Evolutionary conservation across 371 early-diverging fungal genomes (phyloP).

Genomic region (Zychaea mexicana): DNA sequence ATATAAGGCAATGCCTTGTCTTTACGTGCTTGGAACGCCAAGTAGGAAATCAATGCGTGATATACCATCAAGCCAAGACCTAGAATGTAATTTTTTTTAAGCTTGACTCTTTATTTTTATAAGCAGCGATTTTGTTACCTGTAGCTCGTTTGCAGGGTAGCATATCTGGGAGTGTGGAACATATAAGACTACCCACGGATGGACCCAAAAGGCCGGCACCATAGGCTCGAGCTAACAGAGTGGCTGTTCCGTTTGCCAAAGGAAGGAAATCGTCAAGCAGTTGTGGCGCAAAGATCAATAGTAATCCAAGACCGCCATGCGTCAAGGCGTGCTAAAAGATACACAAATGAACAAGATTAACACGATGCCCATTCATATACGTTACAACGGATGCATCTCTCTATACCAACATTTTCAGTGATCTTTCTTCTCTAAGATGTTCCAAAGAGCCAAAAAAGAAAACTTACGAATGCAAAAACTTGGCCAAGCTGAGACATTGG

Average conservation of each 20-base stretch:
- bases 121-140: conserved; percentile 21
- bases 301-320: conserved; percentile 24
- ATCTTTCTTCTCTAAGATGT: too few species aligned
- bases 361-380: neutral
- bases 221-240: conserved; percentile 28
- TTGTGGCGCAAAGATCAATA: conserved; percentile 28
- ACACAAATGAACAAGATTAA: too few species aligned
- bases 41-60: conserved; percentile 30
- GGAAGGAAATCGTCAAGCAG: conserved; percentile 10
- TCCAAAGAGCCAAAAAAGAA: neutral
- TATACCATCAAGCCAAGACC: conserved; percentile 38
- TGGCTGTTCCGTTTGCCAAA: conserved; percentile 15
- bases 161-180: conserved; percentile 41
- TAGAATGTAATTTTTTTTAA: too few species aligned
- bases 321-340: conserved; percentile 32
- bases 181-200: conserved; percentile 28
- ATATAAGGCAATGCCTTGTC: conserved; percentile 19
- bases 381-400: neutral
- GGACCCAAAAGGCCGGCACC: conserved; percentile 34
- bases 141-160: conserved; percentile 47
- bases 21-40: conserved; percentile 32
- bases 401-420: too few species aligned
- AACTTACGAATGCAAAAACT: conserved; percentile 9
- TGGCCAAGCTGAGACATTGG: conserved; percentile 11
- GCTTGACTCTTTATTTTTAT: too few species aligned